Conservation (phyloP, 2,329 filamentous ascomycete genomes). For the Exophiala sp. region DNA sequence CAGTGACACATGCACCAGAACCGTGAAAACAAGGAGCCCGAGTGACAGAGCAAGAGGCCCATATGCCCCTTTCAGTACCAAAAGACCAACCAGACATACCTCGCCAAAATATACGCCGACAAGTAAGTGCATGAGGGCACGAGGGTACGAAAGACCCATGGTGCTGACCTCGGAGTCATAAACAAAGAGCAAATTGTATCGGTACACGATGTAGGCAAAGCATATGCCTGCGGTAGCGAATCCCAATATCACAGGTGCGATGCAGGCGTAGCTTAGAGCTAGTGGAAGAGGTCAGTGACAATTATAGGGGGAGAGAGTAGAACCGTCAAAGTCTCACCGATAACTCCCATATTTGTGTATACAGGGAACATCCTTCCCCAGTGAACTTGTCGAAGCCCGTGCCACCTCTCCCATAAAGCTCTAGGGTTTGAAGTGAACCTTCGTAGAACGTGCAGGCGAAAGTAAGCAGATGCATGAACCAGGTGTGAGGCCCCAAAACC, state of each 20-base stretch:
- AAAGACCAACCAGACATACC: conserved; percentile 79
- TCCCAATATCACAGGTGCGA: conserved; percentile 77
- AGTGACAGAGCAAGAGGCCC: conserved; percentile 72
- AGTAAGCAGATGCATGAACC: conserved; percentile 37
- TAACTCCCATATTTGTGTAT: conserved; percentile 80
- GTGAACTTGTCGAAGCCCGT: conserved; percentile 65
- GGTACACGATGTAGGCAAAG: conserved; percentile 79
- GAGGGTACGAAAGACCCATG: conserved; percentile 82
- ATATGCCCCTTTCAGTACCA: conserved; percentile 48
- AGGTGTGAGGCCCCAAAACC: conserved; percentile 50
- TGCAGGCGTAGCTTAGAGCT: conserved; percentile 79
- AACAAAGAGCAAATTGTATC: conserved; percentile 87
- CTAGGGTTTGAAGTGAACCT: conserved; percentile 59
- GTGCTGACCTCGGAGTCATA: conserved; percentile 79
- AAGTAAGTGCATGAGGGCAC: conserved; percentile 81
- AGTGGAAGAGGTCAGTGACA: conserved; percentile 34
- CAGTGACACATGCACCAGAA: conserved; percentile 65
- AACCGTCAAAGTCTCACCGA: conserved; percentile 36
- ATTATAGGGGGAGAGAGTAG: background rate
- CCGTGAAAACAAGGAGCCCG: conserved; percentile 70
- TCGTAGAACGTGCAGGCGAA: conserved; percentile 47
- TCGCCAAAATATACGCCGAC: conserved; percentile 81
- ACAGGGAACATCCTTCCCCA: conserved; percentile 80
- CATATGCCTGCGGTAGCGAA: conserved; percentile 76
- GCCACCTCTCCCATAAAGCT: conserved; percentile 72